Evolutionary conservation across 73 alveolate species (phyloP), one percentile per base, ranked within the genome.

Genomic region (Effrenium voratum): DNA sequence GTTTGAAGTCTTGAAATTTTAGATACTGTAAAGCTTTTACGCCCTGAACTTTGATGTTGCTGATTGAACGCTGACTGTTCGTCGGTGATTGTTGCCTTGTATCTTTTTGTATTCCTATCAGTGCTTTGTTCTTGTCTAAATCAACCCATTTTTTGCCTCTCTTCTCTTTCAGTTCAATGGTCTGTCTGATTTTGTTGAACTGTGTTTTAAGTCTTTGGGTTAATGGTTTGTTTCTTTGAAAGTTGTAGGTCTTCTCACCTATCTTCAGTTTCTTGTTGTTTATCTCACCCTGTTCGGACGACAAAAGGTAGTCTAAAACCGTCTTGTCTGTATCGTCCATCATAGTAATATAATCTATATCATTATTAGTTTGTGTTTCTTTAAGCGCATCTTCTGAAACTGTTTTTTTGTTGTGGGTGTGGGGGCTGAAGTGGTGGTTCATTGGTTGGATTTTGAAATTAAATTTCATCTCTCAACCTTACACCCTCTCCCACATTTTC

Each of bases 101-200:
- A 60, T 6, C 75, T 6, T 22, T 60, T 60, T 60, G 75, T 12
- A 60, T 60, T 60, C 75, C 75, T 4, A 38, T 60, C 34, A 60
- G 75, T 60, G 75, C 75, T 22, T 60, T 60, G 75, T 60, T 30
- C 44, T 13, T 80, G 30, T 80, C 8, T 2, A 28, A 8, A 3
- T 77, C 10, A 16, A 77, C 77, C 77, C 77, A 63, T 28, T 34
- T 63, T 12, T 12, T 19, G 77, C 77, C 87, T 76, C 60, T 76
- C 60, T 76, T 76, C 19, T 76, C 87, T 44, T 76, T 76, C 87
- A 79, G 44, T 45, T 79, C 68, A 43, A 45, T 43, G 1, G 91
- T 79, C 68, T 79, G 66, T 30, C 70, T 45, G 3, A 79, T 45
- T 13, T 44, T 43, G 68, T 79, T 79, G 70, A 79, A 45, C 10